Percentiles rank a stretch among this genome's conserved stretches.
phyloP scores from a whole-genome alignment of 495 filamentous ascomycete genomes.

The Penicillium canescens region DNA sequence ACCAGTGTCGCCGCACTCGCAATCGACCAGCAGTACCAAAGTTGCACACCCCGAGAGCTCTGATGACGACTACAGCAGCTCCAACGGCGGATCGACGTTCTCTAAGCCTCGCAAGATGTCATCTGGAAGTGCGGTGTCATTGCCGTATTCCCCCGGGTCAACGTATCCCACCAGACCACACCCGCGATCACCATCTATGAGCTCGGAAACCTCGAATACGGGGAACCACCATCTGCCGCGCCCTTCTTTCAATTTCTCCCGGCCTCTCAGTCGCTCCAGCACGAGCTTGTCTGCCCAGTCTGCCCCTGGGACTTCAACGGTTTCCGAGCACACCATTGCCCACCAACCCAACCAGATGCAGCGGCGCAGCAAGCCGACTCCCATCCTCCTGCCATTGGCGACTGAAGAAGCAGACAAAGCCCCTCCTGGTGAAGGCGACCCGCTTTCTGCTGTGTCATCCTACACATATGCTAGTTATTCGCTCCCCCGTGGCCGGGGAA shows the following conservation, averaged over 20 bases:
- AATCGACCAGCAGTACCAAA: slow-evolving; percentile 56
- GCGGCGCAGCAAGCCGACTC: slow-evolving; percentile 38
- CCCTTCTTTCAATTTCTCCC: slow-evolving; percentile 88
- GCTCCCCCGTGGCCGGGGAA: slow-evolving; percentile 74
- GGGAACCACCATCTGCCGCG: slow-evolving; percentile 61
- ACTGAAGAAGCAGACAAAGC: slow-evolving; percentile 20
- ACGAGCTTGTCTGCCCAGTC: slow-evolving; percentile 58
- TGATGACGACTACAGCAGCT: slow-evolving; percentile 61
- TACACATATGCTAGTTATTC: slow-evolving; percentile 84
- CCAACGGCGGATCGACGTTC: slow-evolving; percentile 52
- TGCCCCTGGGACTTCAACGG: slow-evolving; percentile 30
- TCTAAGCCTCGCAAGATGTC: slow-evolving; percentile 62
- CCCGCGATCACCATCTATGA: slow-evolving; percentile 76
- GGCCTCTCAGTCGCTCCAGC: slow-evolving; percentile 79
- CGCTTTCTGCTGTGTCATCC: slow-evolving; percentile 58
- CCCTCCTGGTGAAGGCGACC: slow-evolving; percentile 29
- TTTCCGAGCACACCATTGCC: slow-evolving; percentile 17
- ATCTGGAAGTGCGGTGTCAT: slow-evolving; percentile 61
- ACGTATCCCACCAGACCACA: slow-evolving; percentile 50
- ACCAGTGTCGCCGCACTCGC: slow-evolving; percentile 56
- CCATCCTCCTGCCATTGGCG: slow-evolving; percentile 36
- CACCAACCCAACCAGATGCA: slow-evolving; percentile 24
- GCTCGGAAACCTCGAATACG: slow-evolving; percentile 70
- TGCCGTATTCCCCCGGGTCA: slow-evolving; percentile 64
- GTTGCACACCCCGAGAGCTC: slow-evolving; percentile 60